These are phyloP conservation scores for Asparagopsis taxiformis DNA, from an alignment of 31 red algal species.

Conservation along the genomic window DNA sequence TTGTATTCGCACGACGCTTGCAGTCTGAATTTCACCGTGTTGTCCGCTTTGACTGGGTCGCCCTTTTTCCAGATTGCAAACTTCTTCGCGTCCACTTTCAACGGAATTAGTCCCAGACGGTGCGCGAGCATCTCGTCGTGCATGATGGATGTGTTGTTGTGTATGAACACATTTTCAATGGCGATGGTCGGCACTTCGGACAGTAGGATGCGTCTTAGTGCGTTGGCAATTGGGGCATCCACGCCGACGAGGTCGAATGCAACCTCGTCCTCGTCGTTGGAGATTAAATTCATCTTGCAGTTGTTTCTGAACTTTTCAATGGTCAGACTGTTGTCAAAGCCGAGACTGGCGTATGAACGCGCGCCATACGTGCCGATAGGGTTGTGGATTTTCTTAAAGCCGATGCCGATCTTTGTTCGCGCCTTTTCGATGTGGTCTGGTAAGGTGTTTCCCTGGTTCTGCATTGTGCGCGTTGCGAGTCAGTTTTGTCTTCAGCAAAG, in stretches of 20 bases:
- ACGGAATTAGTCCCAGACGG: slow-evolving; percentile 87
- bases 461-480: no score
- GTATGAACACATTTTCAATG: slow-evolving; percentile 81
- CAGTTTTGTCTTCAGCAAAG: no score
- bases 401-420: slow-evolving; percentile 49
- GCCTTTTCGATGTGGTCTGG: slow-evolving; percentile 48
- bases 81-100: slow-evolving; percentile 58
- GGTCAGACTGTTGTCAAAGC: slow-evolving; percentile 61
- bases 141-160: slow-evolving; percentile 83
- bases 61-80: slow-evolving; percentile 38
- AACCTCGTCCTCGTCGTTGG: slow-evolving; percentile 35
- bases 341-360: slow-evolving; percentile 29
- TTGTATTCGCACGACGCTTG: slow-evolving; percentile 44
- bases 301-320: slow-evolving; percentile 29
- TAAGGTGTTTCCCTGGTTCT: no score
- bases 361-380: slow-evolving; percentile 58
- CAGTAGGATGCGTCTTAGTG: slow-evolving; percentile 89
- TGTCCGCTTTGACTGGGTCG: slow-evolving; percentile 22
- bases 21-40: slow-evolving; percentile 69
- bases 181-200: slow-evolving; percentile 91
- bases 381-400: slow-evolving; percentile 52
- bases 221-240: slow-evolving; percentile 90
- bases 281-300: slow-evolving; percentile 25
- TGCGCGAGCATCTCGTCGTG: slow-evolving; percentile 96
- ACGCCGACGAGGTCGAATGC: slow-evolving; percentile 74